phyloP scores from a whole-genome alignment of 768 basidiomycete species.

The Podaxis sp. region DNA sequence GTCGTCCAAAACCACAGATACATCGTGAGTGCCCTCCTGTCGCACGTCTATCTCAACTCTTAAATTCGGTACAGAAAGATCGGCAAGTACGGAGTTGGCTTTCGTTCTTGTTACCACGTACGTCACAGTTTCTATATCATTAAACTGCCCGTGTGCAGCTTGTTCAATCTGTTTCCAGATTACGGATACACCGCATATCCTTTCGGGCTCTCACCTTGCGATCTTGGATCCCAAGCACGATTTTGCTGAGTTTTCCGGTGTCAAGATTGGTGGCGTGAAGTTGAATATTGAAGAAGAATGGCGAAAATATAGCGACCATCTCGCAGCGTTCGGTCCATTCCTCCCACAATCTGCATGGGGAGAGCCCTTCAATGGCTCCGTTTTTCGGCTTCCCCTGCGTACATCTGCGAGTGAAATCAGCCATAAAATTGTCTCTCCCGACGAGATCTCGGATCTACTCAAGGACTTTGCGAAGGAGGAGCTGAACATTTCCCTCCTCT shows the following conservation, averaged over 20 bases:
- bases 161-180: constrained; percentile 28
- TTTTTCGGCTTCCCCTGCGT: constrained; percentile 50
- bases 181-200: constrained; percentile 49
- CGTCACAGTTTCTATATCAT: constrained; percentile 6
- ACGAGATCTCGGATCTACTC: constrained; percentile 39
- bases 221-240: constrained; percentile 43
- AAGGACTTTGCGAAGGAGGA: constrained; percentile 40
- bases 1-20: constrained; percentile 47
- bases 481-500: constrained; percentile 39
- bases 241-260: constrained; percentile 31
- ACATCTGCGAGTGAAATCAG: constrained; percentile 32
- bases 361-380: constrained; percentile 34
- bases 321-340: constrained; percentile 31
- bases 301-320: constrained; percentile 29
- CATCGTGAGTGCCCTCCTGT: constrained; percentile 32
- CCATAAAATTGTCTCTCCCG: constrained; percentile 26
- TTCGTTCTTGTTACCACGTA: constrained; percentile 53
- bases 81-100: constrained; percentile 54
- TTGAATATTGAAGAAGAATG: constrained; percentile 26
- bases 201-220: constrained; percentile 38
- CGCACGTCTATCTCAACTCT: not conserved
- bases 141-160: too few relatives aligned
- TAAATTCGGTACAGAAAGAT: constrained; percentile 37
- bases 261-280: constrained; percentile 29
- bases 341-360: constrained; percentile 17